Base-by-base conservation (phyloP, 2,329 filamentous ascomycete genomes). In the Claviceps sorghi region DNA sequence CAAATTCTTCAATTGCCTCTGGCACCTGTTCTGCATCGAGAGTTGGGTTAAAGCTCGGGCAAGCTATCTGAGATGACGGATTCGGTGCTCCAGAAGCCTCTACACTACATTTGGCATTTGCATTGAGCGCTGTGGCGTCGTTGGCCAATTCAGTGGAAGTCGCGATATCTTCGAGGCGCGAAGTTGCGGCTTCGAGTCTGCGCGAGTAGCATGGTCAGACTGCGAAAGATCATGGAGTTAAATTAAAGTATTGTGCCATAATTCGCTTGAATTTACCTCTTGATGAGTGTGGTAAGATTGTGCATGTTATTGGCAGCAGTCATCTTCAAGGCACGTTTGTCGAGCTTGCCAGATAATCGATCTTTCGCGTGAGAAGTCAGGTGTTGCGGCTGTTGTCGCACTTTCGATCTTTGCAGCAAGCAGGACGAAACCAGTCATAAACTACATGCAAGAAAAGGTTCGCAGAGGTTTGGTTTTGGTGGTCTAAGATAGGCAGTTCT, bases 151-250 rank as follows among this genome's bases (percentile, higher is more conserved):
- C 83, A 52, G 78, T 80, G 17, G 88, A 84, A 58, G 86, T 82
- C 46, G 93, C 91, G 64, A 98, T 95, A 68, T 98, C 93, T 73
- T 98, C 93, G 53, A 98, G 81, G 54, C 93, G 84, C 58, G 89
- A 93, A 50, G 93, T 98, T 41, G 93, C 93, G 67, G 93, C 93
- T 77, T 98, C 93, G 61, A 98, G 86, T 72, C 93, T 98, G 67
- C 8, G 38, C 47, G 46, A 50, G 42, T 26, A 41, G 15, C 2
- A 15, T 19, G 19, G 30, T 34, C 38, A 51, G 47, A 50, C 19
- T 10, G 32, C 42, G 15, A 17, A 10, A 43, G 11, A 21, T n/a
- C 17, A 50, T 34, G 3, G 9, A 6, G 21, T 9, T 5, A 8
- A 43, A 32, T 13, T n/a, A 17, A 21, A 19, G 3, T 9, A n/a